Conservation (phyloP, 352 stramenopile genomes). For the Phytophthora colocasiae region DNA sequence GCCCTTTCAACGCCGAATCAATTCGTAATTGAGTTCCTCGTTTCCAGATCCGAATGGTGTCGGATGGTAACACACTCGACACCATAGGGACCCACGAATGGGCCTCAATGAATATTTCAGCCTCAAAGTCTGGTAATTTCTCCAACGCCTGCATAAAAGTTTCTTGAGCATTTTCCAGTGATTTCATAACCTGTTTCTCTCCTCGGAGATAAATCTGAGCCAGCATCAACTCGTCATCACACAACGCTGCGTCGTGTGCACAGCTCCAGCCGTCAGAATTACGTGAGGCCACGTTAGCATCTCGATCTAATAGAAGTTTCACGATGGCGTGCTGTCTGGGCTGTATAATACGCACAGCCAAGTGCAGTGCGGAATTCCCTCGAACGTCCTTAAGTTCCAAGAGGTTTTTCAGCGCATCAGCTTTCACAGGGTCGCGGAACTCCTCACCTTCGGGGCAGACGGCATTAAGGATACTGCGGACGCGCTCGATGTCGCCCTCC, state of each 20-base stretch:
- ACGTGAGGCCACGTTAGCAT: slow-evolving; percentile 39
- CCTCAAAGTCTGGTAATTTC: slow-evolving; percentile 78
- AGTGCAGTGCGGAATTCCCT: slow-evolving; percentile 78
- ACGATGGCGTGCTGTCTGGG: slow-evolving; percentile 66
- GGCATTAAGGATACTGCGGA: slow-evolving; percentile 44
- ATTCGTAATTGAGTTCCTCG: slow-evolving; percentile 69
- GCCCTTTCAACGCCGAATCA: slow-evolving; percentile 76
- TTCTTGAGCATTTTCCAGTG: slow-evolving; percentile 57
- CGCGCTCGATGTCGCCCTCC: slow-evolving; percentile 59
- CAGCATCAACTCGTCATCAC: slow-evolving; percentile 79
- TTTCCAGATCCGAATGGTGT: slow-evolving; percentile 80
- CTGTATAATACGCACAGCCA: slow-evolving; percentile 74
- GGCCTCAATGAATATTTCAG: slow-evolving; percentile 81
- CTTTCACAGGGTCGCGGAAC: slow-evolving; percentile 6
- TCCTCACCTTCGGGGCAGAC: slow-evolving; percentile 22
- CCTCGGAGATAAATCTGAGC: slow-evolving; percentile 68
- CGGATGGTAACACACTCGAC: slow-evolving; percentile 78
- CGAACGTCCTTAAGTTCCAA: slow-evolving; percentile 64
- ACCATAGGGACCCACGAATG: slow-evolving; percentile 86
- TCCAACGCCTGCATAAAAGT: slow-evolving; percentile 69
- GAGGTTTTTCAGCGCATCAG: slow-evolving; percentile 37
- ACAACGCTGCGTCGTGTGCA: slow-evolving; percentile 75
- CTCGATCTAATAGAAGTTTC: slow-evolving; percentile 57
- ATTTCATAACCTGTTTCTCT: slow-evolving; percentile 68
- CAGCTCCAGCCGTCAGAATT: slow-evolving; percentile 76